Conservation (phyloP, 2,329 filamentous ascomycete genomes). For the Aspergillus pseudonomiae region DNA sequence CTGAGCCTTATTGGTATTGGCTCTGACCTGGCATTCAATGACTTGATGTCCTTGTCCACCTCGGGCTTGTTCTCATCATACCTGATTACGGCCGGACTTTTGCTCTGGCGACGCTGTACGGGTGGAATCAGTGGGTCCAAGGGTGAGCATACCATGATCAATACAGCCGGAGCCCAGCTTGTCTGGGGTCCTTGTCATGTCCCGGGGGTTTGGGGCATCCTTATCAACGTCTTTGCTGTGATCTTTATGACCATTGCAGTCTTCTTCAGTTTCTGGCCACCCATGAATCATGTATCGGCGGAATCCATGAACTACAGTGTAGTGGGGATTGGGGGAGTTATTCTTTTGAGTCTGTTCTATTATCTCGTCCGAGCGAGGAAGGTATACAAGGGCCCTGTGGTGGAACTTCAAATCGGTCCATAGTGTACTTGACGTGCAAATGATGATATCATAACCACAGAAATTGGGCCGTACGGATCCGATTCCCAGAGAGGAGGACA, state of each 20-base stretch:
- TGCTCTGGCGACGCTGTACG: constrained; percentile 32
- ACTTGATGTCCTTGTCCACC: constrained; percentile 38
- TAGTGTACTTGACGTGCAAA: too few species aligned
- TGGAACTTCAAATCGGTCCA: background rate
- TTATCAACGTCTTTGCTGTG: constrained; percentile 50
- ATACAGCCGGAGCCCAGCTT: constrained; percentile 30
- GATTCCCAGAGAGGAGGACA: background rate
- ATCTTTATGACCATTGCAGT: constrained; percentile 51
- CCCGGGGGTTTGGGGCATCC: constrained; percentile 39
- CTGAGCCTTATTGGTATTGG: constrained; percentile 39
- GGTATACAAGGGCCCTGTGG: background rate
- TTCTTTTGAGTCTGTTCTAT: background rate
- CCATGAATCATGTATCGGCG: background rate
- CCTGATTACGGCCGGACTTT: constrained; percentile 28
- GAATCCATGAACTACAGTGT: constrained; percentile 1
- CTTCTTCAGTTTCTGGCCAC: constrained; percentile 55
- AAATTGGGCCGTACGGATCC: background rate
- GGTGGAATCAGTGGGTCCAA: constrained; percentile 23
- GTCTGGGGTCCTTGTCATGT: constrained; percentile 35
- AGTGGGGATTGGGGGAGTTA: background rate
- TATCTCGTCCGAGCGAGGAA: background rate
- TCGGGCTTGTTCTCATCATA: constrained; percentile 35
- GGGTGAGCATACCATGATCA: constrained; percentile 21
- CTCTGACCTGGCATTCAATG: constrained; percentile 35
- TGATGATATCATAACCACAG: background rate